Percentiles rank a stretch among this genome's conserved stretches.
Conservation (phyloP, 345 rosid species). For the Gossypium mustelinum region DNA sequence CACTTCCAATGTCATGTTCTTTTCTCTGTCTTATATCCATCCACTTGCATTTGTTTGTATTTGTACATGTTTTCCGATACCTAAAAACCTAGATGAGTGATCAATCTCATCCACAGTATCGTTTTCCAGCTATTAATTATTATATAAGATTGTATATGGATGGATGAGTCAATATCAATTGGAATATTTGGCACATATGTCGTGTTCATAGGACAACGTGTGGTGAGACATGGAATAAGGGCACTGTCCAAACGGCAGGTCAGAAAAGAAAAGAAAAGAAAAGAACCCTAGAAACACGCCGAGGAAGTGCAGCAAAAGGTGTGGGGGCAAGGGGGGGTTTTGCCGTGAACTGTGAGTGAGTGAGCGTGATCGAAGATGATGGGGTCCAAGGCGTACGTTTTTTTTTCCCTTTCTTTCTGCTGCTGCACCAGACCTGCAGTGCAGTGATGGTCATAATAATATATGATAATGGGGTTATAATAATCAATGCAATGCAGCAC, state of each 20-base stretch:
- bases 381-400: background rate
- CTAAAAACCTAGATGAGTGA: background rate
- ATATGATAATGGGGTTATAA: background rate
- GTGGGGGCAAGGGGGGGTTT: background rate
- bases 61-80: background rate
- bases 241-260: background rate
- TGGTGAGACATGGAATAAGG: background rate
- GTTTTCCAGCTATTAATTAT: no score
- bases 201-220: background rate
- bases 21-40: background rate
- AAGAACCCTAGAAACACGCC: slow-evolving; percentile 35
- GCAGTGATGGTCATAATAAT: background rate
- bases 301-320: slow-evolving; percentile 22
- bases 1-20: background rate
- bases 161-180: background rate
- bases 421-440: background rate
- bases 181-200: background rate
- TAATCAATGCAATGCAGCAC: background rate
- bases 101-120: background rate
- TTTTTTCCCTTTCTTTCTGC: background rate
- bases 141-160: no score
- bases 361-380: background rate
- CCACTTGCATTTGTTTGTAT: background rate
- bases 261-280: background rate
- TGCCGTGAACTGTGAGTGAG: background rate